Base-by-base conservation (phyloP, 768 basidiomycete species). In the Mycena albidolilacea region DNA sequence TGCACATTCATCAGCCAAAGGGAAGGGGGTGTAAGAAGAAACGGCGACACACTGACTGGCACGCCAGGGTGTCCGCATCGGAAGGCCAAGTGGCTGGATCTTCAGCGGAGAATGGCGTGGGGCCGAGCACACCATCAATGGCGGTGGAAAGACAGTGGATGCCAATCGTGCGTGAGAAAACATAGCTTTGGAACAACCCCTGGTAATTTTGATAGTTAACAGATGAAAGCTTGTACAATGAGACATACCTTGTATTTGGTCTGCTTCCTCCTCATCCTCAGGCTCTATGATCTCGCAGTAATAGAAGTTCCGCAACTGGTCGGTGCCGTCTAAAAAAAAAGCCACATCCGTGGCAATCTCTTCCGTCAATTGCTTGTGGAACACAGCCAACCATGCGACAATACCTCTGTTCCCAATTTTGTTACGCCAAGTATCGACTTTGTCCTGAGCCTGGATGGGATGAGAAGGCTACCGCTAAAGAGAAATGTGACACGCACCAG, bases 381-480 rank as follows among this genome's bases (percentile, higher is more conserved):
- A 52, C 2, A 19, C 3, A 3, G 1, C 14, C 15, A 2, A 52
- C 46, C 23, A 52, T 3, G 12, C 30, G 8, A 4, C 15, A 35
- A 64, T 19, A 21, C 30, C 63, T 9, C 15, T 12, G 46, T 12
- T 43, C 9, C 5, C 48, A 37, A 64, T 7, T 17, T 30, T 50
- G 63, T 64, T 30, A 15, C 63, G 48, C 63, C 48, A 64, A 35
- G 46, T 15, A 14, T 64, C 63, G 8, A 64, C 14, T 37, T 64
- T 64, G 14, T 52, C 63, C 35, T 64, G 46, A 35, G 63, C 21
- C 48, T 64, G 48, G 4, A 30, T 37, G 35, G 8, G 19, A 64
- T 64, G 39, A 37, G 50, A 21, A 55, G 54, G 3, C 23, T 5
- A 35, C 54, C 14, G 7, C 21, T 5, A 23, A 54, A 54, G n/a